Base-by-base conservation (phyloP, 2,329 filamentous ascomycete genomes). In the Diaporthe sp. region DNA sequence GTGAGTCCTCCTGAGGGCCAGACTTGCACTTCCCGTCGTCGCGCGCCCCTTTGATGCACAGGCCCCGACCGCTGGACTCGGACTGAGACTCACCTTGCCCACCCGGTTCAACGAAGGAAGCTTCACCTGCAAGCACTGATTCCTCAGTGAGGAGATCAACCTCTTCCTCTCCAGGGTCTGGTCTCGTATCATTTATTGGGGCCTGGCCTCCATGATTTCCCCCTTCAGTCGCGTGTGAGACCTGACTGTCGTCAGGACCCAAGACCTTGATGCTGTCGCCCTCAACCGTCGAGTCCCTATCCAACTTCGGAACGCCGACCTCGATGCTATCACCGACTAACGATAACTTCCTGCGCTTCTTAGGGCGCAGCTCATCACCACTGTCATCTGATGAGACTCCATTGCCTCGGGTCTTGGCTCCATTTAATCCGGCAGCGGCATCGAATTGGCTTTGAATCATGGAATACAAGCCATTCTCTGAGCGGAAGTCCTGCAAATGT, bases 381-480 rank as follows among this genome's bases (percentile, higher is more conserved):
- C 76, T 78, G 35, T 77, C 77, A 10, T 80, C 79, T 17, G 75
- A 73, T 53, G 77, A 75, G 70, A 82, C 83, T 32, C 79, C 76
- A 77, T 80, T 75, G 77, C 77, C 69, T 84, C 81, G 78, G 79
- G 77, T 77, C 79, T 74, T 76, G 73, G 78, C 65, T 17, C 58
- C 73, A 73, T 77, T 78, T 27, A 81, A 63, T 77, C 82, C 84
- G 77, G 85, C 83, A 66, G 87, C 87, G 50, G 88, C 86, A 76
- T 93, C 89, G 78, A 92, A 92, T 77, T 92, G 90, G 22, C 90
- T 88, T 81, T 94, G 92, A 19, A 94, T 93, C 61, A 94, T 84
- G 15, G 92, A 92, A 81, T 94, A 94, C 1, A 94, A 87, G 2
- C 92, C 92, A 81, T 94, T 91, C 79, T 93, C 89, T 2, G 92